Evolutionary conservation across 352 stramenopile species (phyloP).

Genomic region (Phytophthora colocasiae): DNA sequence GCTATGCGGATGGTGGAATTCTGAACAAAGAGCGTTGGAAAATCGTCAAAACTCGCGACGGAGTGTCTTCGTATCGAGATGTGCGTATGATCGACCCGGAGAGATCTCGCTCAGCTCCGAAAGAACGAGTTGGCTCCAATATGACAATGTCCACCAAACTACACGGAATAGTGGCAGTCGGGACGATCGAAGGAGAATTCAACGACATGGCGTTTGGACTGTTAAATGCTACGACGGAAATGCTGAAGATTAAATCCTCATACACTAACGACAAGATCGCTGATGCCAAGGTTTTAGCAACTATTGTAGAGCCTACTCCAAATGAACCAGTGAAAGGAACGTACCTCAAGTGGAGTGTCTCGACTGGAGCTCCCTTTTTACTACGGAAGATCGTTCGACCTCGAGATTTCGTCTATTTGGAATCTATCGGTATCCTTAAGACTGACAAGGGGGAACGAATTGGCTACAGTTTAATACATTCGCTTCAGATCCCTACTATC

Average conservation of each 20-base stretch:
- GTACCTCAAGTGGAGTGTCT: constrained; percentile 54
- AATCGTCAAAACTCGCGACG: constrained; percentile 37
- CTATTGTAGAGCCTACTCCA: constrained; percentile 40
- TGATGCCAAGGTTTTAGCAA: constrained; percentile 53
- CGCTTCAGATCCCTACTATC: constrained; percentile 51
- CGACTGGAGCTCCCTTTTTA: constrained; percentile 33
- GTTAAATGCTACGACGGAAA: constrained; percentile 33
- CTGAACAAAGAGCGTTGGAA: constrained; percentile 53
- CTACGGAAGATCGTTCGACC: constrained; percentile 46
- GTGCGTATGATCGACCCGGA: constrained; percentile 22
- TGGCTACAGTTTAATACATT: constrained; percentile 59
- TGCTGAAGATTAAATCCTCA: constrained; percentile 44
- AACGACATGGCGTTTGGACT: constrained; percentile 54
- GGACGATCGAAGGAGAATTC: constrained; percentile 37
- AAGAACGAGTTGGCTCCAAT: constrained; percentile 34
- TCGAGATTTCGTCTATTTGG: constrained; percentile 58
- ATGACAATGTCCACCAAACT: constrained; percentile 38
- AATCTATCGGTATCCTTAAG: constrained; percentile 43
- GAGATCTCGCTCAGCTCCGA: constrained; percentile 20
- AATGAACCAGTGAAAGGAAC: constrained; percentile 49
- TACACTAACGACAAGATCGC: constrained; percentile 62
- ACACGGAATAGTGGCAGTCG: constrained; percentile 32
- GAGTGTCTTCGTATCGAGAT: constrained; percentile 39
- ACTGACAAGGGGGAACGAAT: constrained; percentile 38
- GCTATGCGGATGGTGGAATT: constrained; percentile 28